Conservation (phyloP, 371 early-diverging fungal genomes). For the Rhizopus sp. region DNA sequence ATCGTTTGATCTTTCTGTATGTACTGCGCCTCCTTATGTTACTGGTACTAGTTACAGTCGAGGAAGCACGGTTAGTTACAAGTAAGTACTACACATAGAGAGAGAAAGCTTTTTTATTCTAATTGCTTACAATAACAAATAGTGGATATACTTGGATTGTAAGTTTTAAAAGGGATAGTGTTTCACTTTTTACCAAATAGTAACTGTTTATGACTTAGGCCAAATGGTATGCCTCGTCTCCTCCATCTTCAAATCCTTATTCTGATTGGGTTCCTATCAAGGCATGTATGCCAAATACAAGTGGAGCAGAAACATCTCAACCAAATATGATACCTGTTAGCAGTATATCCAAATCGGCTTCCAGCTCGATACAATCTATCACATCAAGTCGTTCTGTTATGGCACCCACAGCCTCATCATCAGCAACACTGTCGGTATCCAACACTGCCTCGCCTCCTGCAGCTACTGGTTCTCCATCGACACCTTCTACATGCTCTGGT, state of each 20-base stretch:
- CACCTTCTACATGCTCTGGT: conserved; percentile 23
- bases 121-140: not conserved
- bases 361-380: not conserved
- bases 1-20: conserved; percentile 26
- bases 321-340: not conserved
- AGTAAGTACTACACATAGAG: conserved; percentile 29
- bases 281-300: not conserved
- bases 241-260: conserved; percentile 22
- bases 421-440: not conserved
- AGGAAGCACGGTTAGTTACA: conserved; percentile 49
- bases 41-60: conserved; percentile 38
- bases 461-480: conserved; percentile 21
- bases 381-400: not conserved
- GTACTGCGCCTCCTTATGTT: conserved; percentile 42
- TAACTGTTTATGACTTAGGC: conserved; percentile 23
- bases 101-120: conserved; percentile 1
- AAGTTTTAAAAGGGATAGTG: conserved; percentile 6
- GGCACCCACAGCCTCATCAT: too few relatives aligned
- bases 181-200: not conserved
- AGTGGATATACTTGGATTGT: conserved; percentile 45
- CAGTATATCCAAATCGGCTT: not conserved
- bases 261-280: conserved; percentile 30
- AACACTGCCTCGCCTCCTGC: conserved; percentile 7
- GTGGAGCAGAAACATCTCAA: not conserved
- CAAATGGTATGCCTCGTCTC: conserved; percentile 37